Evolutionary conservation across 2,329 filamentous ascomycete species (phyloP).

Genomic region (Talaromyces islandicus): DNA sequence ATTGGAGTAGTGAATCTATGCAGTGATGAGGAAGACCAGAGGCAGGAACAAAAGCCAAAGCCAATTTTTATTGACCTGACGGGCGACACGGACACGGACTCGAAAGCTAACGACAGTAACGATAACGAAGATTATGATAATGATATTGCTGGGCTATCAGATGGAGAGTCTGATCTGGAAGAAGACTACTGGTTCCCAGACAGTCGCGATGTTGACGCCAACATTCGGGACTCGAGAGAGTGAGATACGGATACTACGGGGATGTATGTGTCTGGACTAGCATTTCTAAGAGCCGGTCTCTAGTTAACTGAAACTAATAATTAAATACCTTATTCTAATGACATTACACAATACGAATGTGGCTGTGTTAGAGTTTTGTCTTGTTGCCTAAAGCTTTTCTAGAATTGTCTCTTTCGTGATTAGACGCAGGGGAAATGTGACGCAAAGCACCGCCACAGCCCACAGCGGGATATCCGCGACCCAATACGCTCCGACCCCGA

Average conservation of each 20-base stretch:
- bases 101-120: conserved; percentile 9
- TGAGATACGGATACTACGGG: not conserved
- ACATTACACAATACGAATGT: not conserved
- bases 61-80: conserved; percentile 23
- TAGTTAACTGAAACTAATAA: not conserved
- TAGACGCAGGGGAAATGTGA: not conserved
- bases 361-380: not conserved
- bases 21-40: conserved; percentile 14
- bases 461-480: not conserved
- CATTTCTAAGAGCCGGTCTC: not conserved
- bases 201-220: conserved; percentile 25
- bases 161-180: conserved; percentile 22
- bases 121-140: not conserved
- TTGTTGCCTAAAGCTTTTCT: not conserved
- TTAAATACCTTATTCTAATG: not conserved
- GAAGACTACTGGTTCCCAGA: conserved; percentile 36
- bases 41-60: conserved; percentile 5
- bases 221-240: conserved; percentile 15
- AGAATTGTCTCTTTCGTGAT: not conserved
- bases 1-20: conserved; percentile 15
- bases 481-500: not conserved
- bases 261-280: not conserved
- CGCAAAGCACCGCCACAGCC: not conserved
- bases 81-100: conserved; percentile 18
- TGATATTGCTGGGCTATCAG: conserved; percentile 5